A percentile compares a stretch with the other conserved stretches of the same genome.
Evolutionary conservation across 768 basidiomycete genomes (phyloP).

Genomic region (Pulveroboletus sp.): DNA sequence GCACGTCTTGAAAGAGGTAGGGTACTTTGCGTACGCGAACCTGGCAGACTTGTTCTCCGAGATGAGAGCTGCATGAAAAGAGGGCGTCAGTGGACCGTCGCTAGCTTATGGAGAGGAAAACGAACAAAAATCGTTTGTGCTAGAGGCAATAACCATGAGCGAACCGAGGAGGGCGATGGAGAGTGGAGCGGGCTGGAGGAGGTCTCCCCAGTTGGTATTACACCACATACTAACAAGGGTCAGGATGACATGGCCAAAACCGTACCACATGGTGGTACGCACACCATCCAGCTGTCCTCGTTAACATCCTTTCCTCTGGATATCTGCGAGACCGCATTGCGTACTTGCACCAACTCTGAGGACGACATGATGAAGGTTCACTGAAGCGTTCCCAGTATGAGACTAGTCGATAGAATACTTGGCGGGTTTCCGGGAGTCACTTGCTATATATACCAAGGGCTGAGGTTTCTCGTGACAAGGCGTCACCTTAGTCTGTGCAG

Average conservation of each 20-base stretch:
- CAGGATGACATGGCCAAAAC: not conserved
- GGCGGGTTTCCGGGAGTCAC: not conserved
- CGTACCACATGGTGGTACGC: not conserved
- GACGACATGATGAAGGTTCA: conserved; percentile 6
- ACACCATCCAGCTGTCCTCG: conserved; percentile 22
- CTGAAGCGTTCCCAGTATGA: not conserved
- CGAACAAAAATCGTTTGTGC: conserved; percentile 16
- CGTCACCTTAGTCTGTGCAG: not conserved
- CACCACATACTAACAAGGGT: conserved; percentile 16
- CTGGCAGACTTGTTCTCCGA: conserved; percentile 6
- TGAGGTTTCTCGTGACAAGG: not conserved
- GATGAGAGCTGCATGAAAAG: conserved; percentile 1
- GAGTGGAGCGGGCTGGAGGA: conserved; percentile 17
- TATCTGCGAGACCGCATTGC: conserved; percentile 17
- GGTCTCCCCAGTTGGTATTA: conserved; percentile 20
- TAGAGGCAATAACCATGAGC: conserved; percentile 17
- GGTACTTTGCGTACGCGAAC: conserved; percentile 16
- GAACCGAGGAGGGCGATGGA: conserved; percentile 17
- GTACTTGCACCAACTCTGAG: conserved; percentile 11
- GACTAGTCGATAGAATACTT: not conserved
- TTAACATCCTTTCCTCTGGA: conserved; percentile 20
- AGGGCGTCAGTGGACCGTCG: not conserved
- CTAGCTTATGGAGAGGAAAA: not conserved
- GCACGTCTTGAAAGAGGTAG: conserved; percentile 20
- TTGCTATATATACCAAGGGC: conserved; percentile 1